Conservation (phyloP, 139 green algal species). For the Tetraselmis striata region DNA sequence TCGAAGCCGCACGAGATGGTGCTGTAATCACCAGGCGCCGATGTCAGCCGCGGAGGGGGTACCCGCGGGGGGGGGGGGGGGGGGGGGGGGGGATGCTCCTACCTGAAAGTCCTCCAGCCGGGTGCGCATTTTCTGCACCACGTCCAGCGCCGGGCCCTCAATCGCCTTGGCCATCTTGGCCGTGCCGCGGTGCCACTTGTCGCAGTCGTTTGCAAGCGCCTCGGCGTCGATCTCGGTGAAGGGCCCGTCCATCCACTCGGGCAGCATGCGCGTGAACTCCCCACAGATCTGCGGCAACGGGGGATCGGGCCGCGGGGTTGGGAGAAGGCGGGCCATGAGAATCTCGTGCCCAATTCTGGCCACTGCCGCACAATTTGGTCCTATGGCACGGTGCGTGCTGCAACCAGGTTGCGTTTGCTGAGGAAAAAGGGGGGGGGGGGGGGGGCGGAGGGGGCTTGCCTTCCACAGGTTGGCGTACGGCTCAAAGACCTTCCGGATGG, state of each 20-base stretch:
- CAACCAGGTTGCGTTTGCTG: too few relatives aligned
- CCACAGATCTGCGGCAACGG: neutral
- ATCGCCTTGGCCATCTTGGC: constrained; percentile 31
- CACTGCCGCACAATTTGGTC: too few relatives aligned
- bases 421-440: too few relatives aligned
- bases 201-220: constrained; percentile 41
- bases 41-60: too few relatives aligned
- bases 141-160: constrained; percentile 16
- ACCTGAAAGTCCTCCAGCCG: constrained; percentile 63
- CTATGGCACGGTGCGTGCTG: too few relatives aligned
- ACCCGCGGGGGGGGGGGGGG: too few relatives aligned
- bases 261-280: constrained; percentile 47
- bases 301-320: too few relatives aligned
- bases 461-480: constrained; percentile 49
- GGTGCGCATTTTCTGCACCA: constrained; percentile 30
- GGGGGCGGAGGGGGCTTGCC: constrained; percentile 1
- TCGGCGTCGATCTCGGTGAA: constrained; percentile 40
- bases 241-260: constrained; percentile 43
- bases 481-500: constrained; percentile 37
- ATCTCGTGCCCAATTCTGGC: too few relatives aligned
- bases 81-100: too few relatives aligned
- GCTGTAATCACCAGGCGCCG: too few relatives aligned
- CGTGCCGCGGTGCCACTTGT: constrained; percentile 46
- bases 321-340: too few relatives aligned
- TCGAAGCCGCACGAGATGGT: too few relatives aligned